A percentile compares a stretch with the other conserved stretches of the same genome.
Evolutionary conservation across 2,329 filamentous ascomycete genomes (phyloP).

Genomic region (Phaeosphaeriaceae sp.): DNA sequence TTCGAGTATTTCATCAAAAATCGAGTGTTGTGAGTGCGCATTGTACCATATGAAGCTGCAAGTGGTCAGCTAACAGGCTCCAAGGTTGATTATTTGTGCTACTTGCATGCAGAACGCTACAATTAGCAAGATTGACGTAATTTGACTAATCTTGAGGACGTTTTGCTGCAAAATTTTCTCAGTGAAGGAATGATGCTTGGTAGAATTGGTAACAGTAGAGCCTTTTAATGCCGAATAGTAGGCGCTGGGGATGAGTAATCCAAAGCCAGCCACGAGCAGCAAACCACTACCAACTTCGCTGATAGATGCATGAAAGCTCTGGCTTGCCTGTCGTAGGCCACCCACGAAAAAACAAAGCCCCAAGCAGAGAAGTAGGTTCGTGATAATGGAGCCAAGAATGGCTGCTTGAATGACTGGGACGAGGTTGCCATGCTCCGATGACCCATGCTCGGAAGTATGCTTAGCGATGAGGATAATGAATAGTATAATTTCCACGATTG

Average conservation of each 20-base stretch:
- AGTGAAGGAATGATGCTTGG: constrained; percentile 41
- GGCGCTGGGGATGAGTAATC: constrained; percentile 42
- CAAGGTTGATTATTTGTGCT: constrained; percentile 56
- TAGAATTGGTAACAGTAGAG: constrained; percentile 30
- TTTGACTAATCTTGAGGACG: constrained; percentile 43
- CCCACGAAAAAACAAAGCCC: constrained; percentile 82
- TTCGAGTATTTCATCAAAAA: constrained; percentile 77
- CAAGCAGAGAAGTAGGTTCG: constrained; percentile 79
- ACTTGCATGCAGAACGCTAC: constrained; percentile 52
- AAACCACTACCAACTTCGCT: constrained; percentile 81
- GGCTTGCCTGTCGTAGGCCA: constrained; percentile 70
- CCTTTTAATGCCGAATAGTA: constrained; percentile 54
- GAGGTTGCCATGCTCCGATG: constrained; percentile 43
- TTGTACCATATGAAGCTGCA: constrained; percentile 71
- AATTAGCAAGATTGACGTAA: constrained; percentile 45
- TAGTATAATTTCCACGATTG: constrained; percentile 79
- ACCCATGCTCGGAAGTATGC: constrained; percentile 50
- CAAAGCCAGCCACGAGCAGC: constrained; percentile 75
- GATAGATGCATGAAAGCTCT: constrained; percentile 75
- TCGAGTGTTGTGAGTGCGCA: constrained; percentile 74
- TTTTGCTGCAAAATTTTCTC: constrained; percentile 43
- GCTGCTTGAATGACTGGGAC: constrained; percentile 79
- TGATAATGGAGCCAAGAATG: constrained; percentile 82
- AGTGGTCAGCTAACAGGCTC: constrained; percentile 66
- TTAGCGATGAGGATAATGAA: constrained; percentile 75